These are phyloP conservation scores for Lanzia echinophila DNA, from an alignment of 2,329 filamentous ascomycete species.

Conservation along the genomic window DNA sequence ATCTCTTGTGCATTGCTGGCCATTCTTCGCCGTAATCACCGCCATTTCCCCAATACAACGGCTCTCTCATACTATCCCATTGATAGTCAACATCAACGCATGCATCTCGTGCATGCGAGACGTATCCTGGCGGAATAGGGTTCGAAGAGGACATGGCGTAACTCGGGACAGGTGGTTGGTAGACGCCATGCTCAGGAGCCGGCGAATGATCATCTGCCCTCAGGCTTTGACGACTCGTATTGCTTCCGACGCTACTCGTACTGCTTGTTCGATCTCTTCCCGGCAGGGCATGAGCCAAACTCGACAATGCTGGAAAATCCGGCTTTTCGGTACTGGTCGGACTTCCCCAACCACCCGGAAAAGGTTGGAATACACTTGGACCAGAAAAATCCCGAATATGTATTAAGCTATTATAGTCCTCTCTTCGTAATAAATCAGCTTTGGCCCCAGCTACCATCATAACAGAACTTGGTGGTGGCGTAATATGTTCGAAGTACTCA, in stretches of 20 bases:
- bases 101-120: constrained; percentile 81
- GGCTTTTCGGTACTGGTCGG: constrained; percentile 22
- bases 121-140: constrained; percentile 80
- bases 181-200: constrained; percentile 38
- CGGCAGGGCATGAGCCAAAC: constrained; percentile 23
- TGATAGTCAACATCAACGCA: constrained; percentile 86
- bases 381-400: constrained; percentile 17
- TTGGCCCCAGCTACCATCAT: constrained; percentile 88
- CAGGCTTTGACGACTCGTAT: constrained; percentile 19
- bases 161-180: constrained; percentile 69
- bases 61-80: constrained; percentile 84
- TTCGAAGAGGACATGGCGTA: constrained; percentile 78
- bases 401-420: constrained; percentile 51
- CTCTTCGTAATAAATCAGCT: constrained; percentile 71
- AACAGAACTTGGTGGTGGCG: constrained; percentile 75
- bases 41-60: constrained; percentile 78
- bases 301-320: constrained; percentile 23
- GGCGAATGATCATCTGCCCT: constrained; percentile 9
- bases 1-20: constrained; percentile 89
- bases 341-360: constrained; percentile 34
- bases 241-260: constrained; percentile 27
- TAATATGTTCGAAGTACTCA: constrained; percentile 89
- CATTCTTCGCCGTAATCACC: constrained; percentile 90
- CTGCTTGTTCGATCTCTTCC: constrained; percentile 30
- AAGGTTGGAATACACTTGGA: constrained; percentile 30